These are phyloP conservation scores for Termitomyces sp. DNA, from an alignment of 768 basidiomycete species.

Conservation along the genomic window DNA sequence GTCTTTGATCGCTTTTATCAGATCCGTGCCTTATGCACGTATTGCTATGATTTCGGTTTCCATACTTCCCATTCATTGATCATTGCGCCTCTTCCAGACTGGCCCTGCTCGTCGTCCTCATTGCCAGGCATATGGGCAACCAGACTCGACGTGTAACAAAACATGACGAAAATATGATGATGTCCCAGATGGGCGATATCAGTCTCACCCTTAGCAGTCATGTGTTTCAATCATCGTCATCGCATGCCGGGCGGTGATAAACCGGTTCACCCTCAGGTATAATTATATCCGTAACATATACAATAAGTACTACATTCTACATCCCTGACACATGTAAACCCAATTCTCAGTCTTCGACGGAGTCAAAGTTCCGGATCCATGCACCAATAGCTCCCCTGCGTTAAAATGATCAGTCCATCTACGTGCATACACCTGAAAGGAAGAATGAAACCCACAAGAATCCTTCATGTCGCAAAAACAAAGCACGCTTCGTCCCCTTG, in stretches of 20 bases:
- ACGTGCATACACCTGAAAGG: conserved; percentile 9
- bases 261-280: conserved; percentile 2
- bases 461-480: conserved; percentile 97
- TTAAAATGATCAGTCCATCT: conserved; percentile 10
- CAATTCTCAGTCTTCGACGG: conserved; percentile 19
- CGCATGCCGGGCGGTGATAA: conserved; percentile 5
- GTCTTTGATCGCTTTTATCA: conserved; percentile 14
- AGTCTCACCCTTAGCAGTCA: conserved; percentile 14
- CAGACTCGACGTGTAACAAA: neutral
- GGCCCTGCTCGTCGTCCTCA: neutral
- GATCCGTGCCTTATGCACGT: conserved; percentile 8
- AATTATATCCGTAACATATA: conserved; percentile 11
- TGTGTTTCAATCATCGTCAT: conserved; percentile 9
- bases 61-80: neutral
- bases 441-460: conserved; percentile 68
- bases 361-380: conserved; percentile 94
- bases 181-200: conserved; percentile 6
- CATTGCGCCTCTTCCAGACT: neutral
- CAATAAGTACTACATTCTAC: conserved; percentile 11
- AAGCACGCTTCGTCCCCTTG: conserved; percentile 92
- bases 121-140: neutral
- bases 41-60: neutral
- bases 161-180: conserved; percentile 9
- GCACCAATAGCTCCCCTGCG: conserved; percentile 88
- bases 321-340: conserved; percentile 5